Evolutionary conservation across 2,329 filamentous ascomycete genomes (phyloP).

Genomic region (Camillea tinctor): DNA sequence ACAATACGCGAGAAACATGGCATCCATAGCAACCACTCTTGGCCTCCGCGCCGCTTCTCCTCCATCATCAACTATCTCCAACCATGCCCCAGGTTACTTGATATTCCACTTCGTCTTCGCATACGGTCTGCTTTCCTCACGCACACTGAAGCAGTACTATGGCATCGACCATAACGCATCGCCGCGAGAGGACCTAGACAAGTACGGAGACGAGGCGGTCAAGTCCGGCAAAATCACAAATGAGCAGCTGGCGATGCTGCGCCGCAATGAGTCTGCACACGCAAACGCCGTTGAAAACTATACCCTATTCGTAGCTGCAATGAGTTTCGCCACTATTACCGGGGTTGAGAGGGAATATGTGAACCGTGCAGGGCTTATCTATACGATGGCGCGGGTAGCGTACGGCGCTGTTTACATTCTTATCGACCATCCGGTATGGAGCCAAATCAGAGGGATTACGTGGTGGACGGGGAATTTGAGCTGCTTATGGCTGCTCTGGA

Average conservation of each 20-base stretch:
- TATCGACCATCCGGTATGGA: constrained; percentile 35
- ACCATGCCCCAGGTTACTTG: constrained; percentile 32
- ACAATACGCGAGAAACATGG: constrained; percentile 4
- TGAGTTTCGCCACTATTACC: constrained; percentile 39
- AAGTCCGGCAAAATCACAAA: constrained; percentile 43
- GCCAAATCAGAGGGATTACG: constrained; percentile 35
- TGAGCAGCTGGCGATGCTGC: constrained; percentile 40
- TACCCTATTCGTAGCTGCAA: constrained; percentile 36
- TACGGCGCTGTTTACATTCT: constrained; percentile 42
- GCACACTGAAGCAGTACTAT: constrained; percentile 41
- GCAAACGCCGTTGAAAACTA: constrained; percentile 46
- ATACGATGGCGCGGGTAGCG: constrained; percentile 39
- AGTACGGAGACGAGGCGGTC: constrained; percentile 44
- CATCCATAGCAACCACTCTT: constrained; percentile 23
- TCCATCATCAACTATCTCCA: constrained; percentile 5
- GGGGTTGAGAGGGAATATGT: constrained; percentile 35
- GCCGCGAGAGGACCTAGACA: constrained; percentile 45
- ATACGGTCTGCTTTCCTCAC: constrained; percentile 43
- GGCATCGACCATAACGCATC: constrained; percentile 47
- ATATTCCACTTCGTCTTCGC: constrained; percentile 43
- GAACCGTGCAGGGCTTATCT: constrained; percentile 39
- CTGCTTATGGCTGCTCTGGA: constrained; percentile 33
- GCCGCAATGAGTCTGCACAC: constrained; percentile 44
- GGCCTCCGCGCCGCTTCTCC: constrained; percentile 26
- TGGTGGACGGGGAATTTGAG: constrained; percentile 45